Percentiles rank a stretch among this genome's conserved stretches.
Conservation (phyloP, 1,284 basidiomycete species). For the Rhodofomes roseus region DNA sequence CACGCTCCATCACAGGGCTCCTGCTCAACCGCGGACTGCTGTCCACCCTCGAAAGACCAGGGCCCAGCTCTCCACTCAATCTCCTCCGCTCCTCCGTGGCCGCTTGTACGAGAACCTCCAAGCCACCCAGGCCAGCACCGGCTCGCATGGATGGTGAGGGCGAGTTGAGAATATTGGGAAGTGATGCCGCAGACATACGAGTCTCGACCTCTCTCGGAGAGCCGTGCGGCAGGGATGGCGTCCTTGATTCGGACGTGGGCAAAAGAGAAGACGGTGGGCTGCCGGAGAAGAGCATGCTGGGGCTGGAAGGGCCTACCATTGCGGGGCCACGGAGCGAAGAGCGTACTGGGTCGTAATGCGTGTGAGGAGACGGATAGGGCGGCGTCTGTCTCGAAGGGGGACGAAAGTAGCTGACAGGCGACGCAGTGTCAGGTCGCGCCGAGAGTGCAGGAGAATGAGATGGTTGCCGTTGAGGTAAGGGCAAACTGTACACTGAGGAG, state of each 20-base stretch:
- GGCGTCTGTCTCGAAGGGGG: constrained; percentile 12
- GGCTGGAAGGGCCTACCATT: constrained; percentile 6
- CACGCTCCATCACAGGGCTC: constrained; percentile 16
- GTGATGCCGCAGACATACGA: constrained; percentile 14
- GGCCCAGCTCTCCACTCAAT: constrained; percentile 30
- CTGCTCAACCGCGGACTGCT: constrained; percentile 15
- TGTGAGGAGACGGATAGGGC: constrained; percentile 10
- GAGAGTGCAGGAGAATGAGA: constrained; percentile 18
- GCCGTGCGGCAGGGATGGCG: not conserved
- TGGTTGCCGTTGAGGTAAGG: constrained; percentile 8
- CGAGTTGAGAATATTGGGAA: constrained; percentile 23
- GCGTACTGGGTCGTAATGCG: constrained; percentile 4
- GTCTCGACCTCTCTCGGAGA: not conserved
- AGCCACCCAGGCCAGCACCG: constrained; percentile 28
- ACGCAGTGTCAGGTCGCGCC: constrained; percentile 10
- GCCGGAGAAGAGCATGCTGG: not conserved
- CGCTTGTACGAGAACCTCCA: constrained; percentile 54
- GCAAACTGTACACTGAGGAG: constrained; percentile 6
- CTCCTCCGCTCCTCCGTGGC: constrained; percentile 49
- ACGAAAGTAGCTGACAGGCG: constrained; percentile 15
- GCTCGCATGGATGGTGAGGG: constrained; percentile 21
- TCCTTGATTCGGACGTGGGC: not conserved
- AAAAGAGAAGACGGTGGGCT: not conserved
- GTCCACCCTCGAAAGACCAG: constrained; percentile 9
- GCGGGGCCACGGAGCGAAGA: not conserved